Conservation (phyloP, 768 basidiomycete species). For the Suillus weaverae region DNA sequence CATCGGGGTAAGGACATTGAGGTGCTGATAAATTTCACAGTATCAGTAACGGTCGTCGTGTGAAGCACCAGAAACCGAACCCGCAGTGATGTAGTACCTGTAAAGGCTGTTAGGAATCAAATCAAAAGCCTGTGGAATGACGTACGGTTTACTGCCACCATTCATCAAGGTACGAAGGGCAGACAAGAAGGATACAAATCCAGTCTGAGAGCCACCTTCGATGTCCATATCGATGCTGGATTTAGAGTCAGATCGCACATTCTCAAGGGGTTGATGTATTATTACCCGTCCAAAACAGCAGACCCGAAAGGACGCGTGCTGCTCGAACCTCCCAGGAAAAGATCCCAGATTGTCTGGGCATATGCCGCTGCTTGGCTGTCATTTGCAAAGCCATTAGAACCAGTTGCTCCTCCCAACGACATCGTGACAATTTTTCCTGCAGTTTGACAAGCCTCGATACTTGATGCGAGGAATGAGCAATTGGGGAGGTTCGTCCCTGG, state of each 20-base stretch:
- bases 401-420: slow-evolving; percentile 62
- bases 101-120: slow-evolving; percentile 5
- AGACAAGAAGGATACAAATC: slow-evolving; percentile 31
- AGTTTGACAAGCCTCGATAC: slow-evolving; percentile 65
- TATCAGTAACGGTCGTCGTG: not conserved
- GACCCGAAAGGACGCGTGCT: slow-evolving; percentile 67
- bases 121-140: slow-evolving; percentile 5
- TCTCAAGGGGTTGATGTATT: not conserved
- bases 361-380: slow-evolving; percentile 58
- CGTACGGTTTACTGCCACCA: slow-evolving; percentile 28
- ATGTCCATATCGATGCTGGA: slow-evolving; percentile 46
- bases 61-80: slow-evolving; percentile 19
- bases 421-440: slow-evolving; percentile 62
- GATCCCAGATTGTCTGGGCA: slow-evolving; percentile 64
- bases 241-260: not conserved
- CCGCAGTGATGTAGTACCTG: slow-evolving; percentile 47
- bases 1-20: slow-evolving; percentile 51
- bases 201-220: slow-evolving; percentile 40
- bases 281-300: slow-evolving; percentile 72
- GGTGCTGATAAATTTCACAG: slow-evolving; percentile 26
- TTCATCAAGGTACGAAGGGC: slow-evolving; percentile 29
- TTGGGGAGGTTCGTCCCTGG: slow-evolving; percentile 62
- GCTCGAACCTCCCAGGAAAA: slow-evolving; percentile 67
- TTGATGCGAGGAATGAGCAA: slow-evolving; percentile 57
- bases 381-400: slow-evolving; percentile 58